A percentile compares a stretch with the other conserved stretches of the same genome.
phyloP scores from a whole-genome alignment of 257 asterid genomes.

The Solanum chaucha region DNA sequence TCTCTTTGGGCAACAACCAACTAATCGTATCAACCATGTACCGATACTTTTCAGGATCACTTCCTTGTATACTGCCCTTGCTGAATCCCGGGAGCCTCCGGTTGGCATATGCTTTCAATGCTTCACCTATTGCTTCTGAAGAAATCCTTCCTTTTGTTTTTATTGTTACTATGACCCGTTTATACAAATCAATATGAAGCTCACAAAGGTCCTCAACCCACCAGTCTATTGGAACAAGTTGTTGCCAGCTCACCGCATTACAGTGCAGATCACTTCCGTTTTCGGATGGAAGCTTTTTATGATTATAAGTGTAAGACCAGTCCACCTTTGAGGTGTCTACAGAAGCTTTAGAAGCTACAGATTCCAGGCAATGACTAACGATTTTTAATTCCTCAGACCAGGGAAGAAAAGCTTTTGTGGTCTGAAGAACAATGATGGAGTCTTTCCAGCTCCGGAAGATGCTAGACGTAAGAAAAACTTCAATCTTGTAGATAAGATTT shows the following conservation, averaged over 20 bases:
- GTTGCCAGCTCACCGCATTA: slow-evolving; percentile 37
- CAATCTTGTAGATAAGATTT: slow-evolving; percentile 75
- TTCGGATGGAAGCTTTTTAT: slow-evolving; percentile 40
- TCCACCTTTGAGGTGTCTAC: slow-evolving; percentile 49
- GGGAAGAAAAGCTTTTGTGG: slow-evolving; percentile 54
- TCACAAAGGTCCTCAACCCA: slow-evolving; percentile 91
- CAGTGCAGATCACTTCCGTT: slow-evolving; percentile 31
- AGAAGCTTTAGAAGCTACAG: slow-evolving; percentile 59
- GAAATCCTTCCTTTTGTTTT: slow-evolving; percentile 43
- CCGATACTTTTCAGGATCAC: slow-evolving; percentile 32
- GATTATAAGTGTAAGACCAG: slow-evolving; percentile 70
- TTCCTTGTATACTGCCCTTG: slow-evolving; percentile 38
- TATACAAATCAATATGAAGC: slow-evolving; percentile 57
- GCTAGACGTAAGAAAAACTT: slow-evolving; percentile 68
- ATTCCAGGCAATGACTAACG: slow-evolving; percentile 48
- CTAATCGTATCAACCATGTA: slow-evolving; percentile 53
- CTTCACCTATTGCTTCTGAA: slow-evolving; percentile 59
- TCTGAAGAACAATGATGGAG: slow-evolving; percentile 72
- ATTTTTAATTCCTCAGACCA: slow-evolving; percentile 64
- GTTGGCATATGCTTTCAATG: slow-evolving; percentile 45
- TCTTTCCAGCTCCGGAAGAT: slow-evolving; percentile 85
- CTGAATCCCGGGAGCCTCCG: slow-evolving; percentile 49
- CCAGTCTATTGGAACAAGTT: slow-evolving; percentile 65
- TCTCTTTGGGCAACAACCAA: slow-evolving; percentile 43
- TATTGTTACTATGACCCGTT: slow-evolving; percentile 48